Evolutionary conservation across 805 yeast genomes (phyloP), one percentile per base, ranked within the genome.

Genomic region (Starmerella lactis-condensi): DNA sequence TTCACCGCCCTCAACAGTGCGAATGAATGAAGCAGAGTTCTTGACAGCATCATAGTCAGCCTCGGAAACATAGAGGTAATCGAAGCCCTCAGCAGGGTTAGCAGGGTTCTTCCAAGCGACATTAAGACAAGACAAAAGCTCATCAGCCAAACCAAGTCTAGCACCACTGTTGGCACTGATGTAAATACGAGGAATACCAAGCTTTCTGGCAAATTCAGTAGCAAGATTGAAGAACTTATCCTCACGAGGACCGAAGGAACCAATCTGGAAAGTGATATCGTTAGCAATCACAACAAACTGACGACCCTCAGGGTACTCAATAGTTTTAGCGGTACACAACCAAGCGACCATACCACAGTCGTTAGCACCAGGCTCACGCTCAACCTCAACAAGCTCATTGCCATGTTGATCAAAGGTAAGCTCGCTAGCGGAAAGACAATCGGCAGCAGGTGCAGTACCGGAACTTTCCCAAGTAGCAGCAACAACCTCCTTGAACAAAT

Each of bases 91-190:
- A 16, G 69, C 65, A 38, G 81, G 91, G 38, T 70, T 63, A 16
- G 58, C 57, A 25, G 69, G 70, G 44, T 73, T 83, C 44, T 72
- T 76, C 99, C 99, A 89, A 33, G 85, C 81, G 41, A 85, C 93
- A 56, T 77, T 72, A 63, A 71, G 82, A 50, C 69, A 66, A 37
- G 94, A 89, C 34, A 89, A 65, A 40, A 89, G 65, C 57, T 89
- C 99, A 46, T 89, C 96, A 17, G 99, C 98, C 53, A 89, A 70
- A 51, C 98, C 98, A 41, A 89, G 78, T 64, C 99, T 73, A 28
- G 99, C 99, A 65, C 99, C 99, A 38, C 96, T 83, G 67, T 89
- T 89, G 18, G 98, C 99, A 46, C 95, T 79, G 45, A 89, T 64
- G 59, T 89, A 89, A 35, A 89, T 69, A 61, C 99, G 68, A 51